Conservation (phyloP, 148 eudicot species). For the Fagopyrum esculentum region DNA sequence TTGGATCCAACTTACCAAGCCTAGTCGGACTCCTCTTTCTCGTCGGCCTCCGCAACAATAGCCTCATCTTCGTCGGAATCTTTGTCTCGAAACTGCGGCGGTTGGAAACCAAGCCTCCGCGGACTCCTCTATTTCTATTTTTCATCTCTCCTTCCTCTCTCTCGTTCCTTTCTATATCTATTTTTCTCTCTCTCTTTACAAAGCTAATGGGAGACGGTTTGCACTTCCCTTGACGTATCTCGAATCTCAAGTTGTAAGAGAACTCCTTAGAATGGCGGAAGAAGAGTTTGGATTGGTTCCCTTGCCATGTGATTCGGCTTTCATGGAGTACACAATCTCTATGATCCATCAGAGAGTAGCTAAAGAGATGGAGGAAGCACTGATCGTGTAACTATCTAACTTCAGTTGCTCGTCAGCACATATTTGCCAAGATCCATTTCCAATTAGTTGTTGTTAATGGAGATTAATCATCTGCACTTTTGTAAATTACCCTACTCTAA, state of each 20-base stretch:
- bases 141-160: too few species aligned
- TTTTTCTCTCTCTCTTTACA: too few species aligned
- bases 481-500: not conserved
- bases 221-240: constrained; percentile 8
- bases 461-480: not conserved
- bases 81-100: too few species aligned
- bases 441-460: not conserved
- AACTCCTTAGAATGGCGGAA: constrained; percentile 11
- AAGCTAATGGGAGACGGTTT: constrained; percentile 6
- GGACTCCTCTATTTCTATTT: too few species aligned
- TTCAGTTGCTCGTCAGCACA: not conserved
- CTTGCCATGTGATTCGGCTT: constrained; percentile 9
- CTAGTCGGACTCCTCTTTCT: too few species aligned
- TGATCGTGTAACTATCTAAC: not conserved
- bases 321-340: constrained; percentile 12
- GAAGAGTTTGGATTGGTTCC: constrained; percentile 12
- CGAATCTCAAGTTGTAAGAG: not conserved
- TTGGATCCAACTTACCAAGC: too few species aligned
- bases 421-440: not conserved
- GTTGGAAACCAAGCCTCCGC: too few species aligned
- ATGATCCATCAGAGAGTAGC: constrained; percentile 1
- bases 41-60: too few species aligned
- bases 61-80: too few species aligned
- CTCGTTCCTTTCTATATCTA: too few species aligned
- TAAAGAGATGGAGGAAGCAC: constrained; percentile 6